Evolutionary conservation across 805 yeast species (phyloP), one percentile per base, ranked within the genome.

Genomic region (Wickerhamiella qilinensis): DNA sequence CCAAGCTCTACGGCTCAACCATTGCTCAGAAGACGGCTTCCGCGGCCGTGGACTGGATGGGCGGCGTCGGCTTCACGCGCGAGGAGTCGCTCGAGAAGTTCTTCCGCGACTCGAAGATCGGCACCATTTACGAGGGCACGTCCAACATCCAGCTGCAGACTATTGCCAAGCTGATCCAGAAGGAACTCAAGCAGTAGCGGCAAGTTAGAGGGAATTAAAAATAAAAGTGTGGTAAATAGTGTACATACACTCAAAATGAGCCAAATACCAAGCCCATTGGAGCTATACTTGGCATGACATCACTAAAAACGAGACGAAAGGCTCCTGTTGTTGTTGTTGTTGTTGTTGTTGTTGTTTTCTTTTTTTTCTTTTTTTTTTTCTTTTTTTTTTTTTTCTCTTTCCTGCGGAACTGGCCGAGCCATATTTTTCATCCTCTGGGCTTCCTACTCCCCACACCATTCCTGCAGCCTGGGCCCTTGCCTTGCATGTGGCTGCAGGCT

Each of bases 41-140:
- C 8, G 48, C 53, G 39, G 67, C 68, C 14, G 63, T 63, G 20
- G 68, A 63, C 43, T 64, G 68, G 63, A 62, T 64, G 67, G 68
- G 68, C 20, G 68, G 68, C 17, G 65, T 64, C 17, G 68, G 68
- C 15, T 63, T 62, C 51, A 63, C 67, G 19, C 52, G 68, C 38
- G 68, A 64, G 22, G 64, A 60, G 41, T 41, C 47, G 4, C 51
- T 59, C 20, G 68, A 63, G 51, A 63, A 64, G 56, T 64, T 58
- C 50, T 63, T 52, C 48, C 53, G 68, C 22, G 68, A 63, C 43
- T 50, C 68, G 19, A 63, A 63, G 58, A 63, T 63, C 40, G 68
- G 68, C 20, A 54, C 66, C 6, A 63, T 63, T 34, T 63, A 63
- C 43, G 68, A 63, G 47, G 68, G 68, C 17, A 63, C 68, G 12